Evolutionary conservation across 108 stramenopile species (phyloP), one percentile per base, ranked within the genome.

Genomic region (Nitzschia inconspicua): DNA sequence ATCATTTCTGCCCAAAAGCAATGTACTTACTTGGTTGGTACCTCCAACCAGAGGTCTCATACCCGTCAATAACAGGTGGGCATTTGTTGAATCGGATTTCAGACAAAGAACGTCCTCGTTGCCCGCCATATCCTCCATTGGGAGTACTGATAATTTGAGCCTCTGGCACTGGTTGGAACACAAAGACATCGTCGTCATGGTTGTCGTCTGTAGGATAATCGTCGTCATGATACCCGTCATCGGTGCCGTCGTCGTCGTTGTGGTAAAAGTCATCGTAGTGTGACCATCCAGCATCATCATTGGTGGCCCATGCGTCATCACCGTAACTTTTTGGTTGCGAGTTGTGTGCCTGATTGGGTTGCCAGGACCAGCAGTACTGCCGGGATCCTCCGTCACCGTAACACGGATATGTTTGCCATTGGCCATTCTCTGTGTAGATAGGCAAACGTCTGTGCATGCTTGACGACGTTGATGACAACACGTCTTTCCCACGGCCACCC

Each of bases 51-150:
- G 4, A 23, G 3, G 34, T 54, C 6, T 34, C 7, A 32, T 54
- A 34, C 20, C 53, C 34, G 5, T 54, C 53, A 18, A 54, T 54
- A n/a, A 54, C 4, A 8, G 53, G 53, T 13, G 53, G 53, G 3
- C 13, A 18, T 28, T 54, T 54, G 23, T 54, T 54, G 34, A 54
- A 54, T 0, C 53, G 53, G 13, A 34, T 35, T 2, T 54, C 53
- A 8, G 11, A 36, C 1, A 54, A 14, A 7, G 53, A 8, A 4
- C 53, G 50, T 7, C 50, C 50, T 16, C 4, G 3, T 27, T 30
- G 29, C 3, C 50, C 50, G 16, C 50, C 50, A 24, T 51, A 51
- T 30, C 50, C 50, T 3, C 50, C 50, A 13, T 51, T 51, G 25
- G 50, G 29, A 18, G 28, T 11, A 6, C 19, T 29, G 25, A 51